Evolutionary conservation across 2,329 filamentous ascomycete species (phyloP), one percentile per base, ranked within the genome.

Genomic region (Aspergillus viridinutans): DNA sequence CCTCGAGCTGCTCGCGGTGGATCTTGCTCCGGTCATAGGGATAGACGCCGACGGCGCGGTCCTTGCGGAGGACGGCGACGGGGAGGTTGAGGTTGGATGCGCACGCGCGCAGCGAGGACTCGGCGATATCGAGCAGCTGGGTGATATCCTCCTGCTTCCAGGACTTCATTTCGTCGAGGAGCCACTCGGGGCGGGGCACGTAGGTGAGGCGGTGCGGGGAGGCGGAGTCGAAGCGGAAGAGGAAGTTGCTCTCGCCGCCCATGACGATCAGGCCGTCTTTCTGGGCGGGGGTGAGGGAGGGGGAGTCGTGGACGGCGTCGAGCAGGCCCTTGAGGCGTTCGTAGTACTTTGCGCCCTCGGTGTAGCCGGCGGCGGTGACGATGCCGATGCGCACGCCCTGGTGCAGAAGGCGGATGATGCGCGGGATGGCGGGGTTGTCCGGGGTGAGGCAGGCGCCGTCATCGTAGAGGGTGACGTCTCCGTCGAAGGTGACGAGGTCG

Each of bases 351-450:
- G 88, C 84, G 4, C 90, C 90, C 40, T 93, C 89, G 0, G 90
- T 93, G 77, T 99, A 99, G 20, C 94, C 94, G 1, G 94, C 94
- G 1, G 94, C 94, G 0, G 94, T 99, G 52, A 99, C 94, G 69
- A 99, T 97, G 52, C 92, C 94, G 64, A 99, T 88, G 64, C 89
- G 89, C 62, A 93, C 90, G 58, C 89, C 87, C 63, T 87, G 86
- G 49, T 81, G 81, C 65, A 99, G 83, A 17, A 99, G 85, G 59
- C 87, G 86, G 55, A 86, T 67, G 49, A 87, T 83, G 9, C 84
- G 81, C 3, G 78, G 78, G 53, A 97, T 92, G 17, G 96, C 85
- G 0, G 91, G 89, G 71, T 90, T 96, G 17, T 84, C 81, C 0
- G 86, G 80, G 54, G 87, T 85, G 8, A 99, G 80, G 61, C 85